Percentiles rank a stretch among this genome's conserved stretches.
These are phyloP conservation scores for Brassica nigra DNA, from an alignment of 345 rosid genomes.

Conservation along the genomic window DNA sequence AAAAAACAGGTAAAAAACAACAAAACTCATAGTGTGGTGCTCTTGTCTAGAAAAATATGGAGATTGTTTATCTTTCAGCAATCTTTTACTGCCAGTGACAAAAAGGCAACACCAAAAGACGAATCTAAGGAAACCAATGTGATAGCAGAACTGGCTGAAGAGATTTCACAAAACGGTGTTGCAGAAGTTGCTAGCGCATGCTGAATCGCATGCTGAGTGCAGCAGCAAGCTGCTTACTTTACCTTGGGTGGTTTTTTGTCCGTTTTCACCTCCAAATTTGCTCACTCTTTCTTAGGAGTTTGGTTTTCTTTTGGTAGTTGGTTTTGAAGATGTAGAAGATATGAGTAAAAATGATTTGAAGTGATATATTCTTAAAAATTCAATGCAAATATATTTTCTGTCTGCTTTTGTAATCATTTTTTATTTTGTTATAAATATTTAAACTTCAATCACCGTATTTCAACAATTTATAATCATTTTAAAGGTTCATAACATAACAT, in stretches of 20 bases:
- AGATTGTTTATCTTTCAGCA: neutral
- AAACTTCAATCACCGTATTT: too few species aligned
- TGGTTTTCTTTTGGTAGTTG: neutral
- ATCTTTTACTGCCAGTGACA: neutral
- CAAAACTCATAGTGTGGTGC: neutral
- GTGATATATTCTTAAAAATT: too few species aligned
- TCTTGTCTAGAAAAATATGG: neutral
- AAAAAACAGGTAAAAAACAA: constrained; percentile 52
- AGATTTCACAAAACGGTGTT: constrained; percentile 6
- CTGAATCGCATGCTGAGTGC: neutral
- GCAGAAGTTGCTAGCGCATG: neutral
- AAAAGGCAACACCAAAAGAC: neutral
- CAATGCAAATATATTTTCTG: too few species aligned
- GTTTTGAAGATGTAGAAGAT: neutral
- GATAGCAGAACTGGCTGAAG: neutral
- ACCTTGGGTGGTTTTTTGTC: neutral
- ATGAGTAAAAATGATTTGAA: neutral
- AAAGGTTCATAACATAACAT: too few species aligned
- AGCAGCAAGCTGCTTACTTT: neutral
- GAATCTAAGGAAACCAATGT: neutral
- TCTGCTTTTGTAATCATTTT: too few species aligned
- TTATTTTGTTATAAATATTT: too few species aligned
- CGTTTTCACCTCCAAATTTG: neutral
- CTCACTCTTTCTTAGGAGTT: neutral
- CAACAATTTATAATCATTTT: too few species aligned